A percentile compares a stretch with the other conserved stretches of the same genome.
Evolutionary conservation across 1,284 basidiomycete genomes (phyloP).

Genomic region (Xanthoconium separans): DNA sequence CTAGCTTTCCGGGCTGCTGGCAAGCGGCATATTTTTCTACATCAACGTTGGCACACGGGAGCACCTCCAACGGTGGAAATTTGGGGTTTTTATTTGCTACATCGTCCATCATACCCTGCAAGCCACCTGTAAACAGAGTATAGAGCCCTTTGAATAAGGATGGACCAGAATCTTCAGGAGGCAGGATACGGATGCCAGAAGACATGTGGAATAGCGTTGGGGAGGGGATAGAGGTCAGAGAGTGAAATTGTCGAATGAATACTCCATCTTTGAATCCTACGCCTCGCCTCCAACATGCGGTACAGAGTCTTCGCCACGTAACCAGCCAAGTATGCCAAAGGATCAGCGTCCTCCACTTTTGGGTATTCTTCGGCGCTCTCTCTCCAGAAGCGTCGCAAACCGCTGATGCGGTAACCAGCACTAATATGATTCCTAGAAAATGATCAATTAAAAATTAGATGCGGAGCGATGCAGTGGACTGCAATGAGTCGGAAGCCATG

Average conservation of each 20-base stretch:
- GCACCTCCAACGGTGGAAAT: conserved; percentile 23
- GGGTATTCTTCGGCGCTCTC: conserved; percentile 1
- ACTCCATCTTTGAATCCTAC: background rate
- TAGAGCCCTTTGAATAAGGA: conserved; percentile 9
- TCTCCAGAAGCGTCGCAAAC: background rate
- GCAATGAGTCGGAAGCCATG: background rate
- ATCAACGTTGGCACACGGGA: conserved; percentile 29
- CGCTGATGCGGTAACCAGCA: background rate
- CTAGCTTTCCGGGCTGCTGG: conserved; percentile 26
- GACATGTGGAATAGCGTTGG: conserved; percentile 8
- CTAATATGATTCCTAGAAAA: background rate
- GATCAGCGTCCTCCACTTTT: conserved; percentile 20
- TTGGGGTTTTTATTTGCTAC: conserved; percentile 10
- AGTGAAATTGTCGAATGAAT: background rate
- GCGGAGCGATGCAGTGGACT: background rate
- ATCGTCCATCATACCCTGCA: conserved; percentile 7
- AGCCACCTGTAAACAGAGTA: conserved; percentile 12
- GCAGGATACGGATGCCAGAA: conserved; percentile 17
- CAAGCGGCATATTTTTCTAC: conserved; percentile 21
- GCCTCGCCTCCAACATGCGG: conserved; percentile 22
- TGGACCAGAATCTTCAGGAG: conserved; percentile 14
- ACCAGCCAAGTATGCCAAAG: background rate
- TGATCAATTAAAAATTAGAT: background rate
- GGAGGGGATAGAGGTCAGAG: background rate
- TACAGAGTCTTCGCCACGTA: background rate